phyloP scores from a whole-genome alignment of 495 filamentous ascomycete species.

The Xylaria longipes region DNA sequence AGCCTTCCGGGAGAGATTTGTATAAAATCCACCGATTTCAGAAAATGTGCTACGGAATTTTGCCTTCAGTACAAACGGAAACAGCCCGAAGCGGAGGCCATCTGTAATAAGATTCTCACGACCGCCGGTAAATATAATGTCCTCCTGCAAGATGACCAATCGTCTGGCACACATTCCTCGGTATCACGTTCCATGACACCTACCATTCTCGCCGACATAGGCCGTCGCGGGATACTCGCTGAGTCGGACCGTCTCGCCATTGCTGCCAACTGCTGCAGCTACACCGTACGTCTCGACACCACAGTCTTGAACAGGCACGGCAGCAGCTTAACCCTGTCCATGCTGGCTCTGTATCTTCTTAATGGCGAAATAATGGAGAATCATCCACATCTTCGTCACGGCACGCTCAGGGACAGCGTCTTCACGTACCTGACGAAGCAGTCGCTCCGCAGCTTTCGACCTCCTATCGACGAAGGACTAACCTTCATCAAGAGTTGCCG shows the following conservation, averaged over 20 bases:
- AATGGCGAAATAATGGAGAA: constrained; percentile 48
- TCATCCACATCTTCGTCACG: constrained; percentile 20
- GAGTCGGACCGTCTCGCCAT: constrained; percentile 42
- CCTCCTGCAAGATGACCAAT: constrained; percentile 33
- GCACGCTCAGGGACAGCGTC: constrained; percentile 33
- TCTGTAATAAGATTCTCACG: constrained; percentile 36
- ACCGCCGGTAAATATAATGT: constrained; percentile 39
- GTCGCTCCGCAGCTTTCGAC: constrained; percentile 35
- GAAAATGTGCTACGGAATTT: constrained; percentile 34
- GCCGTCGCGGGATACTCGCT: constrained; percentile 28
- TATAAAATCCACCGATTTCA: constrained; percentile 40
- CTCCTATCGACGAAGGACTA: constrained; percentile 34
- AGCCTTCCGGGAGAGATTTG: constrained; percentile 41
- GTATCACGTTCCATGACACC: constrained; percentile 43
- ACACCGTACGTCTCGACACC: constrained; percentile 38
- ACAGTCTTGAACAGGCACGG: constrained; percentile 30
- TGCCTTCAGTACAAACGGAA: constrained; percentile 37
- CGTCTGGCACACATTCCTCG: neutral
- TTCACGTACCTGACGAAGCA: constrained; percentile 37
- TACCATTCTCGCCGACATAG: constrained; percentile 36
- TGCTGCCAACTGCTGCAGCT: constrained; percentile 40
- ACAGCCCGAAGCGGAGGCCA: constrained; percentile 20
- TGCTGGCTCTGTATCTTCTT: constrained; percentile 42
- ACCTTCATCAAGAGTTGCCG: constrained; percentile 46
- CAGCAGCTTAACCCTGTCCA: constrained; percentile 39